These are phyloP conservation scores for Saccharata proteae DNA, from an alignment of 2,329 filamentous ascomycete species.

Conservation along the genomic window DNA sequence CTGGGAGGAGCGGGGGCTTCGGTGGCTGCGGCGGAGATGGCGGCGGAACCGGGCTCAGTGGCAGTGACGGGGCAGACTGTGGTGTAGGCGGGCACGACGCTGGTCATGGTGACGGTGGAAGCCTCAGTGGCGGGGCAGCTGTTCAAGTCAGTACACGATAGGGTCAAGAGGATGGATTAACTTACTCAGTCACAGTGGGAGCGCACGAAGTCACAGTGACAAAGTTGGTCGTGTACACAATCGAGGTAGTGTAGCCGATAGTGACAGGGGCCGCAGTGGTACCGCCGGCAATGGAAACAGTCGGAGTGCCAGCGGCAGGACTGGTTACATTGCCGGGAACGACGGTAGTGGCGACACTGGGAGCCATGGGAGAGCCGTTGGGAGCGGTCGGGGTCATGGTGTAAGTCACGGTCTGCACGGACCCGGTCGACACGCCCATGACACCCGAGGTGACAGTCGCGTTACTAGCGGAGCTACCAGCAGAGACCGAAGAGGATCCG, in stretches of 20 bases:
- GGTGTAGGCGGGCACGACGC: slow-evolving; percentile 3
- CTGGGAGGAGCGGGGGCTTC: too few relatives aligned
- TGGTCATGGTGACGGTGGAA: slow-evolving; percentile 1
- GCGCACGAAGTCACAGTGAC: slow-evolving; percentile 1
- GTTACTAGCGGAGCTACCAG: too few relatives aligned
- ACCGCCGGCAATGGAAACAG: background rate
- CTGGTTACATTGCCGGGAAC: background rate
- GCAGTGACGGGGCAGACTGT: slow-evolving; percentile 5
- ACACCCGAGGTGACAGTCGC: slow-evolving; percentile 8
- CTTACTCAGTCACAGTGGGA: background rate
- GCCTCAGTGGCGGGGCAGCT: background rate
- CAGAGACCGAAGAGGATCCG: too few relatives aligned
- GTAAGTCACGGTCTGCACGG: slow-evolving; percentile 1
- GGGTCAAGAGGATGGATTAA: too few relatives aligned
- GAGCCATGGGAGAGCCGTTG: background rate
- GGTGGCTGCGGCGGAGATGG: too few relatives aligned
- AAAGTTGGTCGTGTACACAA: slow-evolving; percentile 2
- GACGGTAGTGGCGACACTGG: slow-evolving; percentile 4
- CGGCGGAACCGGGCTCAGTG: background rate
- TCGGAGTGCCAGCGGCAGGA: slow-evolving; percentile 3
- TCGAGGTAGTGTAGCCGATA: slow-evolving; percentile 3
- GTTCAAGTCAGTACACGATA: too few relatives aligned
- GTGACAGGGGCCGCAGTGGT: background rate
- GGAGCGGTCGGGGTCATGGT: slow-evolving; percentile 3
- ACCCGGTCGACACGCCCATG: too few relatives aligned